Evolutionary conservation across 2,329 filamentous ascomycete species (phyloP), one percentile per base, ranked within the genome.

Genomic region (Bimuria novae-zelandiae): DNA sequence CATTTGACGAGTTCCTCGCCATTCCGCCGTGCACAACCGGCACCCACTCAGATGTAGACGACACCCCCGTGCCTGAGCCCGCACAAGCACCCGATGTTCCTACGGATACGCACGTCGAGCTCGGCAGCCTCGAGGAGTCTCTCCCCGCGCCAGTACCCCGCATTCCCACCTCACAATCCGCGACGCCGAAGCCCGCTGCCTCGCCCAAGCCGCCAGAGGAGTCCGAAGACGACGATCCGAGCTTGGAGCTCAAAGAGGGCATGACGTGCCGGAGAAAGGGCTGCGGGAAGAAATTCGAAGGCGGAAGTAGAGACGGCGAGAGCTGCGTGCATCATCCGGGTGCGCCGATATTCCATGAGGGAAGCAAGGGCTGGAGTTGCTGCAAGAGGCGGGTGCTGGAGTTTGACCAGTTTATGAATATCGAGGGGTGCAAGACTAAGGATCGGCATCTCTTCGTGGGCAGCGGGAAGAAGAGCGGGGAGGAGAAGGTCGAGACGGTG

Each of bases 361-460:
- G 94, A 30, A 96, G 90, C 49, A 99, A 99, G 79, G 94, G 94
- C 1, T 99, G 94, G 82, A 92, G 87, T 54, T 99, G 94, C 80
- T 99, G 94, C 79, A 97, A 97, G 83, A 82, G 91, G 65, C 84
- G 92, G 32, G 94, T 99, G 52, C 78, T 99, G 54, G 94, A 99
- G 71, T 99, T 99, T 75, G 92, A 99, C 73, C 89, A 97, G 75
- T 99, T 99, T 76, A 87, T 99, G 87, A 94, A 90, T 76, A 93
- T 99, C 54, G 86, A 89, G 64, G 94, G 94, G 1, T 99, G 94
- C 77, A 86, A 86, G 72, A 92, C 88, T 37, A 94, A 92, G 76
- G 79, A 81, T 37, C 81, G 83, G 55, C 94, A 99, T 79, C 76
- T 96, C 61, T 99, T 97, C 68, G 82, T 97, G 29, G 89, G 89